Base-by-base conservation (phyloP, 2,329 filamentous ascomycete genomes). In the Trichophyton simii region DNA sequence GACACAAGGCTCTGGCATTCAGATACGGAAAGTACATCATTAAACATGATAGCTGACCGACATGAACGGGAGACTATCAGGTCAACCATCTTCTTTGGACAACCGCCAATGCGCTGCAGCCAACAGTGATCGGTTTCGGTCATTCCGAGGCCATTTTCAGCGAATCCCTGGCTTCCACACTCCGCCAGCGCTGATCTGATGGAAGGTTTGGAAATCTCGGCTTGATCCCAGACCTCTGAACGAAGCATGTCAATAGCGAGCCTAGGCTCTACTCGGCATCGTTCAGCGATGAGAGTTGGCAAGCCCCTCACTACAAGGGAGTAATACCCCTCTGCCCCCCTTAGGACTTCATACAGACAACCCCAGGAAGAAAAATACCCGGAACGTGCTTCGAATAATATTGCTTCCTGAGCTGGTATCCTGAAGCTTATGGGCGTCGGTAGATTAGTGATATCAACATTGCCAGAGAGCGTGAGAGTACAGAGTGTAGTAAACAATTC, bases 241-340 rank as follows among this genome's bases (percentile, higher is more conserved):
- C 91, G 84, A 7, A 97, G 75, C 9, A 97, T 75, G 3, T 89
- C 83, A 31, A 89, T 83, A 0, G 92, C 75, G 0, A 96, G 73
- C 5, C 82, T 80, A 0, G 90, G 88, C 60, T 95, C 86, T 3
- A 80, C 70, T 42, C 82, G 81, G 71, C 91, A 96, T 54, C 91
- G 82, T 68, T 95, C 89, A 0, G 82, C 74, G 57, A 97, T 91
- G 34, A 82, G 81, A 0, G 82, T 79, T 0, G 92, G 92, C 0
- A 97, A 77, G 2, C 78, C 74, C 0, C 72, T 75, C 0, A 94
- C 77, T 1, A 89, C 64, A 3, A 60, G 63, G 2, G 34, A 63
- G 63, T 31, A 25, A 61, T 44, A 62, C 22, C 5, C 62, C 61
- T 22, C 63, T 41, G 46, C 15, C 8, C 50, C 55, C 31, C 66